Base-by-base conservation (phyloP, 768 basidiomycete species). In the Coprinopsis cinerea region DNA sequence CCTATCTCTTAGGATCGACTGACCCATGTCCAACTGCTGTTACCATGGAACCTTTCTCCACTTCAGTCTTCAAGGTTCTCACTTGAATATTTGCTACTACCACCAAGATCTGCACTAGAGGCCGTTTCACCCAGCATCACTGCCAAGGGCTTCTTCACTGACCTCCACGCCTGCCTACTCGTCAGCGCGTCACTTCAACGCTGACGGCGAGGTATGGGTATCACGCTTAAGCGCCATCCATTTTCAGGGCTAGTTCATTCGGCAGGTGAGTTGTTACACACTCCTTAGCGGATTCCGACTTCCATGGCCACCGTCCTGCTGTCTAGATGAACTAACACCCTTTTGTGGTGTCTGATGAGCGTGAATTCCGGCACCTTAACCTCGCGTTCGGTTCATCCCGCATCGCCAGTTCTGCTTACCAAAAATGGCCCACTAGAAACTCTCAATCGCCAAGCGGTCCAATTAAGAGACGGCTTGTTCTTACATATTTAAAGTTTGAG, bases 51-150 rank as follows among this genome's bases (percentile, higher is more conserved):
- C n/a, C n/a, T n/a, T n/a, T n/a, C n/a, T n/a, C n/a, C n/a, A n/a
- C n/a, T n/a, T n/a, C n/a, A n/a, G n/a, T n/a, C n/a, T n/a, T n/a
- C n/a, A n/a, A n/a, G n/a, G n/a, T n/a, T n/a, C n/a, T n/a, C 82
- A 81, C 78, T 83, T 81, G 83, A 83, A 81, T 84, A 85, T 84
- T 84, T 84, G 83, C 82, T 85, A 85, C 83, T 84, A 80, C 81
- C 81, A 85, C 83, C 82, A 83, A 84, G 82, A 86, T 83, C 83
- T 84, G 82, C 81, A 82, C 82, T 82, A 82, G 79, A 78, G 82
- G 82, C 79, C 68, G 80, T 79, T 84, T 62, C 61, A 63, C 59
- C 57, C 61, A 62, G 61, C 57, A 78, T 83, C 71, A 72, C 82
- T 78, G 77, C 81, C 80, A 73, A 82, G 9, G 77, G 79, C 81